These are phyloP conservation scores for Leptosphaerulina australis DNA, from an alignment of 2,329 filamentous ascomycete species.

Conservation along the genomic window DNA sequence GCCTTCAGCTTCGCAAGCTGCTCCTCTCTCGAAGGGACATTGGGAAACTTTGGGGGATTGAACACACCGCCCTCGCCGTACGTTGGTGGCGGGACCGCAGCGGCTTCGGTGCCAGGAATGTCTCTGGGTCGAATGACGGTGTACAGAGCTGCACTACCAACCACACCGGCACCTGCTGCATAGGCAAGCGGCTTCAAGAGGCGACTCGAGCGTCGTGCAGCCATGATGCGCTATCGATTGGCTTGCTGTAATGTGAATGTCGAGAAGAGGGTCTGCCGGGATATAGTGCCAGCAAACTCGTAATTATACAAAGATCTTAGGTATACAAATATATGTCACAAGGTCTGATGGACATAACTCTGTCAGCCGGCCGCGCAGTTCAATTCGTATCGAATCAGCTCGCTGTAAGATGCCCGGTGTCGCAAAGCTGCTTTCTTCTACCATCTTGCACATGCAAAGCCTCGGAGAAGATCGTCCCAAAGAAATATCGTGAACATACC, in stretches of 20 bases:
- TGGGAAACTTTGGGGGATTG: conserved; percentile 69
- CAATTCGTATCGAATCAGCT: conserved; percentile 7
- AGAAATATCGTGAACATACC: neutral
- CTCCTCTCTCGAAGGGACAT: conserved; percentile 65
- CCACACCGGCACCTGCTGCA: conserved; percentile 60
- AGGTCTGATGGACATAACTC: conserved; percentile 4
- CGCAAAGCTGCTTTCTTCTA: neutral
- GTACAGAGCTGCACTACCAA: conserved; percentile 64
- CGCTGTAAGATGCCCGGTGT: conserved; percentile 6
- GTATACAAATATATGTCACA: conserved; percentile 12
- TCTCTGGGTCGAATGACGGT: conserved; percentile 71
- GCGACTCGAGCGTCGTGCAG: conserved; percentile 49
- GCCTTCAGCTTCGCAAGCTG: conserved; percentile 67
- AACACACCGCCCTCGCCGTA: conserved; percentile 72
- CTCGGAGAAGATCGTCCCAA: too few species aligned
- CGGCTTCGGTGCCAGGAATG: conserved; percentile 71
- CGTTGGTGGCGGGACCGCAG: conserved; percentile 72
- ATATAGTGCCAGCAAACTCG: conserved; percentile 1
- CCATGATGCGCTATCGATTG: conserved; percentile 35
- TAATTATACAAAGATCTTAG: neutral
- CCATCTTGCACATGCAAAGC: neutral
- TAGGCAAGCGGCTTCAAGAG: conserved; percentile 65
- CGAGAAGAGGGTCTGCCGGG: neutral
- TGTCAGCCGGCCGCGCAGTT: conserved; percentile 19
- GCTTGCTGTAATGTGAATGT: conserved; percentile 14